Evolutionary conservation across 202 grass and related monocot genomes (phyloP), one percentile per base, ranked within the genome.

Genomic region (Schoenoplectus tabernaemontani): DNA sequence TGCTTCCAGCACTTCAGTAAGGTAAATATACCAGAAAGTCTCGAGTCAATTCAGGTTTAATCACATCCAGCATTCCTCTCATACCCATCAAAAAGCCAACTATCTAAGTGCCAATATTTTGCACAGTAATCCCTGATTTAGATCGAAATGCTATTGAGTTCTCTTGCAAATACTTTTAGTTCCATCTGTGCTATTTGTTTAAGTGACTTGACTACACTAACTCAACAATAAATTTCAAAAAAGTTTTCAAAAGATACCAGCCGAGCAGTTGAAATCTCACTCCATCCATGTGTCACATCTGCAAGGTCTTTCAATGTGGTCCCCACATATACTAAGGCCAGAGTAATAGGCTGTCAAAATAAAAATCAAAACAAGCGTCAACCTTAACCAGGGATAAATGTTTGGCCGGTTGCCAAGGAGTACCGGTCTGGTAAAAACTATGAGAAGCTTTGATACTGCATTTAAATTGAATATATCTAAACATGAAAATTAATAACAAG

Each of bases 281-380:
- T 88, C 95, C 95, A 97, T 59, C 95, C 95, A 90, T 97, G 91
- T 7, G 95, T 97, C 73, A 97, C 95, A 81, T 97, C 95, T 57
- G 95, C 87, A 71, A 97, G 95, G 88, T 94, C 91, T 75, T 97
- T 97, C 56, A 97, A 78, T 57, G 95, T 97, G 53, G 95, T 97
- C 62, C 95, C 95, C 70, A 94, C 89, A 86, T 97, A 97, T 56
- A 94, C 95, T 69, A 97, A 82, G 22, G 87, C 87, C 15, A 97
- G 71, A 43, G 95, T 97, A 56, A 97, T 92, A 80, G 95, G 95
- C 95, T 97, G 88, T 46, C 39, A 90, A 85, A 63, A 71, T 7
- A 72, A 73, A 78, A 39, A 47, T 76, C 75, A 83, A 41, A 84
- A 78, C 7, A 30, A 44, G n/a, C 54, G 0, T 78, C 24, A 46